These are phyloP conservation scores for Penicillium ucsense DNA, from an alignment of 495 filamentous ascomycete genomes.

Conservation along the genomic window DNA sequence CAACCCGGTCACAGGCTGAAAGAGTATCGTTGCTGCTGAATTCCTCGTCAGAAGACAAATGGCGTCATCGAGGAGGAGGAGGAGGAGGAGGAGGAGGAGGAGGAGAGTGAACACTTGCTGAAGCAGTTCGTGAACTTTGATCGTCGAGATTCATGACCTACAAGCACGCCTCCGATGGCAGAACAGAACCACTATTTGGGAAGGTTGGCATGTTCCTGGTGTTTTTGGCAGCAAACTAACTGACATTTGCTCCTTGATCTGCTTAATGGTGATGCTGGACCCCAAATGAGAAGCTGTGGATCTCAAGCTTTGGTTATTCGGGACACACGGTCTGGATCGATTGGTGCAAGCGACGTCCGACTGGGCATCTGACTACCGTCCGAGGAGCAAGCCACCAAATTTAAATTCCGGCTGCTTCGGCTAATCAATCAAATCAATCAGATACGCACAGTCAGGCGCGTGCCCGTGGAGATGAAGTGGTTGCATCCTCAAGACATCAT, in stretches of 20 bases:
- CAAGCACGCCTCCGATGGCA: conserved; percentile 64
- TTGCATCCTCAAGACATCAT: not conserved
- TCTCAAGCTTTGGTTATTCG: not conserved
- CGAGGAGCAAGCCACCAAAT: not conserved
- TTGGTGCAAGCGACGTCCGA: not conserved
- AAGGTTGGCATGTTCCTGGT: too few relatives aligned
- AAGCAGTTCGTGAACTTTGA: conserved; percentile 51
- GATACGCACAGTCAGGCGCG: not conserved
- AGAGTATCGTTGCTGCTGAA: conserved; percentile 58
- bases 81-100: conserved; percentile 47
- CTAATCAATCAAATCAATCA: conserved; percentile 8
- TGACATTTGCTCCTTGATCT: not conserved
- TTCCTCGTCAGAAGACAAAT: conserved; percentile 53
- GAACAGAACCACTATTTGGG: conserved; percentile 11
- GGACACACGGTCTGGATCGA: not conserved
- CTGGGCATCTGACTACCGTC: conserved; percentile 5
- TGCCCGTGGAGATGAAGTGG: not conserved
- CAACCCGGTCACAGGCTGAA: conserved; percentile 83
- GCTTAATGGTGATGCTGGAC: too few relatives aligned
- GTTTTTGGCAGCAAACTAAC: not conserved
- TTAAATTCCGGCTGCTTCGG: not conserved
- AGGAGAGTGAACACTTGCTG: conserved; percentile 54
- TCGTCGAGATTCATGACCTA: conserved; percentile 70
- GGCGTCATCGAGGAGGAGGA: conserved; percentile 52
- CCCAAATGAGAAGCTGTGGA: not conserved